Evolutionary conservation across 805 yeast species (phyloP).

Genomic region (Metschnikowia colocasiae): DNA sequence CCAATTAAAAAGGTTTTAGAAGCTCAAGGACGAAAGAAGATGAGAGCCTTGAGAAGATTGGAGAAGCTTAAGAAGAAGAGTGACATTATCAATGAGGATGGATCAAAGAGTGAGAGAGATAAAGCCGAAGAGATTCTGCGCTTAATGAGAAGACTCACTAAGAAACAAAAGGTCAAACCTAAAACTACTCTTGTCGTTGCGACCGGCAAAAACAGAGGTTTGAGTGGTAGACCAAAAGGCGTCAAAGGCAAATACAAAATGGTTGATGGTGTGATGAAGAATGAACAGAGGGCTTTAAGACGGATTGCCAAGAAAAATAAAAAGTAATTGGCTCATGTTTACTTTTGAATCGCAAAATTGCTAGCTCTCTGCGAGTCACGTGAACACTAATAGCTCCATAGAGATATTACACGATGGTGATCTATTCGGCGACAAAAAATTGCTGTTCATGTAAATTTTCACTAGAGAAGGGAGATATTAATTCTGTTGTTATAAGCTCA

Average conservation of each 20-base stretch:
- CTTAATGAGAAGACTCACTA: conserved; percentile 75
- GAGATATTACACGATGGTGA: background rate
- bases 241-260: conserved; percentile 96
- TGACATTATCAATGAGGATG: conserved; percentile 84
- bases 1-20: conserved; percentile 98
- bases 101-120: conserved; percentile 83
- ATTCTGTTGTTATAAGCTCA: background rate
- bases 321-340: conserved; percentile 29
- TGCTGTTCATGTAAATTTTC: background rate
- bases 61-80: conserved; percentile 91
- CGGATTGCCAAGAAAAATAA: conserved; percentile 85
- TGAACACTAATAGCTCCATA: background rate
- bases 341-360: background rate
- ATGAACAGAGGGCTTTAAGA: conserved; percentile 89
- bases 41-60: conserved; percentile 82
- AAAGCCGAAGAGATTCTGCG: conserved; percentile 90
- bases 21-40: conserved; percentile 93
- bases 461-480: background rate
- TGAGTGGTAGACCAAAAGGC: conserved; percentile 95
- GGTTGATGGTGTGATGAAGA: conserved; percentile 98
- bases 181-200: conserved; percentile 89
- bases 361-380: background rate
- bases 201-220: conserved; percentile 75
- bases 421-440: background rate
- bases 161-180: conserved; percentile 69